A percentile compares a stretch with the other conserved stretches of the same genome.
These are phyloP conservation scores for Aspergillus melleus DNA, from an alignment of 2,329 filamentous ascomycete genomes.

Conservation along the genomic window DNA sequence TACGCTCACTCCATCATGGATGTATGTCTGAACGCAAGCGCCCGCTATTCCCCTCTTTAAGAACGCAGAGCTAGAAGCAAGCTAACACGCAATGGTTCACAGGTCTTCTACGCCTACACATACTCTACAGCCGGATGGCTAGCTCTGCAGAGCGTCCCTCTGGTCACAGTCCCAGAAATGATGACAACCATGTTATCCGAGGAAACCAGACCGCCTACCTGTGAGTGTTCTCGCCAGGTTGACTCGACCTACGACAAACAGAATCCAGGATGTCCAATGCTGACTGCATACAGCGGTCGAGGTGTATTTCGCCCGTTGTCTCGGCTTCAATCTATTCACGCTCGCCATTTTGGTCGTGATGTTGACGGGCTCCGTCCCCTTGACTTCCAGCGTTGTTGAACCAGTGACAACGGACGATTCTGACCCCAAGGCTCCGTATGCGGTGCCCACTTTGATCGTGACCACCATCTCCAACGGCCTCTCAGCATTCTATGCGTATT, in stretches of 20 bases:
- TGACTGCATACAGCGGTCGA: constrained; percentile 50
- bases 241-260: background rate
- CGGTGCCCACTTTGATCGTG: constrained; percentile 64
- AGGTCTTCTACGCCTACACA: constrained; percentile 49
- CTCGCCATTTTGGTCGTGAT: constrained; percentile 65
- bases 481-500: constrained; percentile 67
- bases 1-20: constrained; percentile 15
- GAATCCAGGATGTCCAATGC: background rate
- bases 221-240: constrained; percentile 38
- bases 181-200: constrained; percentile 61
- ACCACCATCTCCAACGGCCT: constrained; percentile 66
- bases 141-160: constrained; percentile 48
- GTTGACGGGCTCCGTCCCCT: constrained; percentile 69
- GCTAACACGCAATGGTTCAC: constrained; percentile 8
- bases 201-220: constrained; percentile 56
- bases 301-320: constrained; percentile 70
- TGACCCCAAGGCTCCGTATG: constrained; percentile 60
- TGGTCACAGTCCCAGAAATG: constrained; percentile 61
- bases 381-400: constrained; percentile 52
- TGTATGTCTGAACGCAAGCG: constrained; percentile 11
- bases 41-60: background rate
- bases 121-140: constrained; percentile 48
- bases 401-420: constrained; percentile 44
- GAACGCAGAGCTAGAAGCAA: background rate
- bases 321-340: constrained; percentile 67